Evolutionary conservation across 2,329 filamentous ascomycete genomes (phyloP).

Genomic region (Lachnum nothofagi): DNA sequence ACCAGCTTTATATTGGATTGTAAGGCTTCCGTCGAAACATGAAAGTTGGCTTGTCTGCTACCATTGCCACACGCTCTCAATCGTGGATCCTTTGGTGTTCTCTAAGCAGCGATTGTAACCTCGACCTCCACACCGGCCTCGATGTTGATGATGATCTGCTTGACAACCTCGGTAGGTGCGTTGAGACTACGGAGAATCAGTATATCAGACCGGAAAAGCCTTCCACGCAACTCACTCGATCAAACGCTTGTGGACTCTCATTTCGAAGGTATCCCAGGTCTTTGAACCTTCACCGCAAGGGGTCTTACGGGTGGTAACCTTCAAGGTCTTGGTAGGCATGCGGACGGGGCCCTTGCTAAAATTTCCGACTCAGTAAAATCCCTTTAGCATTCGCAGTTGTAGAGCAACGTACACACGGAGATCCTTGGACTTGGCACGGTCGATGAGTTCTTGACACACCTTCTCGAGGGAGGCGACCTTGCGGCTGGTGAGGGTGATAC

Average conservation of each 20-base stretch:
- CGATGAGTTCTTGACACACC: slow-evolving; percentile 96
- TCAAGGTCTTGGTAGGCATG: slow-evolving; percentile 93
- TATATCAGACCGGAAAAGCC: slow-evolving; percentile 2
- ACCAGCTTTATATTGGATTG: slow-evolving; percentile 13
- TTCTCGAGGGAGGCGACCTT: slow-evolving; percentile 96
- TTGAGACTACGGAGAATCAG: slow-evolving; percentile 57
- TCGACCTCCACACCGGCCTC: slow-evolving; percentile 90
- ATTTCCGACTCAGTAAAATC: no score
- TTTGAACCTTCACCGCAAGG: slow-evolving; percentile 99
- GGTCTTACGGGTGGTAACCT: slow-evolving; percentile 79
- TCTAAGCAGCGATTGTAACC: slow-evolving; percentile 82
- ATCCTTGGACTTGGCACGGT: slow-evolving; percentile 97
- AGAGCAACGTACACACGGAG: no score
- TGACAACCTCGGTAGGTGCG: slow-evolving; percentile 95
- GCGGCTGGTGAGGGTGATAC: slow-evolving; percentile 92
- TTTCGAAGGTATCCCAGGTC: slow-evolving; percentile 99
- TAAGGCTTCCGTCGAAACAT: slow-evolving; percentile 17
- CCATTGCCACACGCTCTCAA: slow-evolving; percentile 3
- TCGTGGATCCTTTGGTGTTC: slow-evolving; percentile 6
- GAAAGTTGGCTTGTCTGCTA: slow-evolving; percentile 14
- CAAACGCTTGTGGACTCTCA: slow-evolving; percentile 98
- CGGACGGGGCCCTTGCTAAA: slow-evolving; percentile 98
- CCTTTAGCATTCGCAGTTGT: no score
- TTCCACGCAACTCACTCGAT: slow-evolving; percentile 64
- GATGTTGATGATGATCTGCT: slow-evolving; percentile 95